Evolutionary conservation across 2,329 filamentous ascomycete genomes (phyloP).

Genomic region (Calonectria leucothoes): DNA sequence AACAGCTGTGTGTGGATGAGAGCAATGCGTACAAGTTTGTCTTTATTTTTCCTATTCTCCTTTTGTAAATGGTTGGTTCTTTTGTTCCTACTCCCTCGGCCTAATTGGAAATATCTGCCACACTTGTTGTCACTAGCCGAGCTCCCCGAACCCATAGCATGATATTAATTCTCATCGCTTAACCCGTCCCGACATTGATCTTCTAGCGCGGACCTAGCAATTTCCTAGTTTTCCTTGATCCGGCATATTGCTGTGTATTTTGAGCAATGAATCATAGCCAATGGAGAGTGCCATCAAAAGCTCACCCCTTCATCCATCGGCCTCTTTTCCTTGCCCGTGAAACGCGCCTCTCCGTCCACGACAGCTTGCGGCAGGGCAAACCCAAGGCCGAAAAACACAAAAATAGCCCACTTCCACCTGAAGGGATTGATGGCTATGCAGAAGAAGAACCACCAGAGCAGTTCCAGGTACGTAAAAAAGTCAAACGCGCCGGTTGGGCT

Average conservation of each 20-base stretch:
- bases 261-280: no score
- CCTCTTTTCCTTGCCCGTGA: constrained; percentile 47
- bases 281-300: no score
- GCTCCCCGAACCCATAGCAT: background rate
- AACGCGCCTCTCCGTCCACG: constrained; percentile 72
- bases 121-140: background rate
- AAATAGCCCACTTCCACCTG: constrained; percentile 89
- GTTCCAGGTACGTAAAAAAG: constrained; percentile 89
- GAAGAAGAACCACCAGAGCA: constrained; percentile 88
- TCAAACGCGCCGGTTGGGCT: constrained; percentile 84
- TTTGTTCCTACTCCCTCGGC: background rate
- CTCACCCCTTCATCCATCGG: constrained; percentile 31
- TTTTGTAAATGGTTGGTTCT: background rate
- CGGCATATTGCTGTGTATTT: background rate
- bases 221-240: background rate
- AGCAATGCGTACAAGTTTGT: background rate
- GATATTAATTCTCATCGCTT: background rate
- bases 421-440: constrained; percentile 85
- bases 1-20: no score
- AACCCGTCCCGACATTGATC: background rate
- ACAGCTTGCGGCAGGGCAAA: constrained; percentile 73
- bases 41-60: background rate
- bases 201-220: background rate
- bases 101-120: background rate
- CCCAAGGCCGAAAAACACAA: constrained; percentile 83